phyloP scores from a whole-genome alignment of 2,329 filamentous ascomycete genomes.

The Fusarium napiforme region DNA sequence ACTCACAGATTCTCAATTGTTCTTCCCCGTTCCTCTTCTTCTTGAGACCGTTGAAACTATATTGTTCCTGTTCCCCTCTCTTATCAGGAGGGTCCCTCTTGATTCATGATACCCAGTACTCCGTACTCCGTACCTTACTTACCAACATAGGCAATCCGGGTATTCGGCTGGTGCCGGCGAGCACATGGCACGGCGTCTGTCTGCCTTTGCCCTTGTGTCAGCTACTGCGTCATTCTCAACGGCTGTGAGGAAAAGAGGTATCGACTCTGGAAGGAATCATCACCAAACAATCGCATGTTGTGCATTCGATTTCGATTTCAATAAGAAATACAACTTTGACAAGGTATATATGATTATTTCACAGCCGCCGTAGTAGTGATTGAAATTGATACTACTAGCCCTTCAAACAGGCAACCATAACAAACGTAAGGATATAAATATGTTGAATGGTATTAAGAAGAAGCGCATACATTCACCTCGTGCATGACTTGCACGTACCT shows the following conservation, averaged over 20 bases:
- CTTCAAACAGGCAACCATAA: background rate
- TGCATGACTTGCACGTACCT: background rate
- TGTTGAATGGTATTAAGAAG: background rate
- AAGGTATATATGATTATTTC: background rate
- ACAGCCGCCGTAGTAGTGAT: background rate
- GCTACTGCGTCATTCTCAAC: slow-evolving; percentile 27
- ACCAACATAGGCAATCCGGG: slow-evolving; percentile 9
- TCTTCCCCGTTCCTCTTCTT: background rate
- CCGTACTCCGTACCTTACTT: background rate
- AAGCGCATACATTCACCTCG: background rate
- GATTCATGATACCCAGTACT: slow-evolving; percentile 11
- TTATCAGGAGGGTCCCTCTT: background rate
- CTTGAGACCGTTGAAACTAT: slow-evolving; percentile 9
- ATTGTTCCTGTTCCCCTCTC: slow-evolving; percentile 2
- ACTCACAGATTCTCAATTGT: background rate
- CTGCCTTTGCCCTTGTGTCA: background rate
- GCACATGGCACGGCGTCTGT: slow-evolving; percentile 18
- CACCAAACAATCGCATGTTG: background rate
- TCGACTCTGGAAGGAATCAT: background rate
- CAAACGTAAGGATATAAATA: background rate
- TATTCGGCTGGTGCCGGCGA: slow-evolving; percentile 27
- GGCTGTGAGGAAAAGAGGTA: background rate
- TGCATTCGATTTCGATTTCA: background rate
- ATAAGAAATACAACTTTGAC: background rate
- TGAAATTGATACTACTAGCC: background rate